Base-by-base conservation (phyloP, 2,329 filamentous ascomycete genomes). In the Trichoderma oligosporum region DNA sequence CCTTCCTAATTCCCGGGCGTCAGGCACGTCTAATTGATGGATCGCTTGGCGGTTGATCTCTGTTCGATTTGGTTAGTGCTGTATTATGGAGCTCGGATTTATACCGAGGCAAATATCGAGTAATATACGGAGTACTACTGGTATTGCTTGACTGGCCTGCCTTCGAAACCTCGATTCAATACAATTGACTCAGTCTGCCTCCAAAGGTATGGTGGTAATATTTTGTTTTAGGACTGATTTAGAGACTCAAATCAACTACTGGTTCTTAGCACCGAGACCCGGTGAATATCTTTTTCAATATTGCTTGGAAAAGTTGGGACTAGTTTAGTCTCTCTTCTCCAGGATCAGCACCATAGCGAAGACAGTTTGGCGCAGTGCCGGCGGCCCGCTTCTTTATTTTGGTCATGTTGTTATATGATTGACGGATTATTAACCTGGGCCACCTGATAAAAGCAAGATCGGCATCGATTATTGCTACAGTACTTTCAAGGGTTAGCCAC, bases 11-110 rank as follows among this genome's bases (percentile, higher is more conserved):
- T 39, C 18, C 52, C 42, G 41, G 49, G 22, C 49, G 33, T 31
- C 20, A 44, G 49, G 39, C 49, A 18, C 16, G 29, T 54, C 38
- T 54, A 39, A 55, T 46, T 55, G 52, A 36, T 38, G 52, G 52
- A 31, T 8, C 18, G 31, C 52, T 45, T 38, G 22, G 39, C 41
- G 27, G 52, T 38, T 46, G 51, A 55, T 55, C 52, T 35, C 25
- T 41, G 25, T 35, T 12, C 16, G 35, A 41, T 52, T 39, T 22
- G 29, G 33, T 41, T 55, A 45, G 52, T 45, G 22, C 11, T 16
- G 11, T 54, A n/a, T n/a, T n/a, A n/a, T n/a, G n/a, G n/a, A n/a
- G 39, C 11, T 53, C n/a, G 11, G 31, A 33, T n/a, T n/a, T 33
- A 18, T 35, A 16, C n/a, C n/a, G n/a, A n/a, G n/a, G n/a, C n/a